Evolutionary conservation across 2,329 filamentous ascomycete species (phyloP).

Genomic region (Cytospora piceae): DNA sequence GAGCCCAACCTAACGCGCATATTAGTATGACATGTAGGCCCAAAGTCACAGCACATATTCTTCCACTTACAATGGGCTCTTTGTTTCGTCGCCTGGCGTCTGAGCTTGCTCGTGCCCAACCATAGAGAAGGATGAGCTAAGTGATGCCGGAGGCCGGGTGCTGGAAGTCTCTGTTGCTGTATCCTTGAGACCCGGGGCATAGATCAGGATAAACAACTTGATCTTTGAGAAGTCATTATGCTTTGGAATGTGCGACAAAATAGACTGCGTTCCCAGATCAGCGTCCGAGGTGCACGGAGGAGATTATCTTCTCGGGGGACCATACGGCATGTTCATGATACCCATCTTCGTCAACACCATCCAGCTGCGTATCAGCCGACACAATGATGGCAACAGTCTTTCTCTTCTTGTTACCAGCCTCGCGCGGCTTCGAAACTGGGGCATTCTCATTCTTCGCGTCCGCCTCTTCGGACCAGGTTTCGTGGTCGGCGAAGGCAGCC

Average conservation of each 20-base stretch:
- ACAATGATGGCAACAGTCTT: slow-evolving; percentile 89
- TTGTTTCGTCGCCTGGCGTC: slow-evolving; percentile 66
- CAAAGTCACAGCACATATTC: not conserved
- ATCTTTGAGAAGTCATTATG: slow-evolving; percentile 73
- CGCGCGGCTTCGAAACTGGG: slow-evolving; percentile 40
- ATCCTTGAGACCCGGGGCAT: slow-evolving; percentile 79
- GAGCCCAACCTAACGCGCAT: slow-evolving; percentile 45
- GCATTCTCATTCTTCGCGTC: slow-evolving; percentile 63
- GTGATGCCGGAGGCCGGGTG: slow-evolving; percentile 65
- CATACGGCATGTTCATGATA: slow-evolving; percentile 82
- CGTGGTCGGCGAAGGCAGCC: slow-evolving; percentile 80
- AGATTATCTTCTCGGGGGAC: slow-evolving; percentile 13
- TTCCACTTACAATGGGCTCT: slow-evolving; percentile 58
- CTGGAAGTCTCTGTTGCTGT: slow-evolving; percentile 56
- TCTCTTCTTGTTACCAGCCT: slow-evolving; percentile 52
- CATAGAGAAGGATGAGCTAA: slow-evolving; percentile 84
- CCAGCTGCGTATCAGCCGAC: slow-evolving; percentile 71
- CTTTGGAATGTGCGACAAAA: slow-evolving; percentile 85
- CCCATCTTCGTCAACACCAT: slow-evolving; percentile 61
- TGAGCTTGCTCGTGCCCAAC: slow-evolving; percentile 75
- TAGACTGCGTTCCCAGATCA: slow-evolving; percentile 59
- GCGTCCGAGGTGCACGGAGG: not conserved
- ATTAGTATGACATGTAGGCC: slow-evolving; percentile 1
- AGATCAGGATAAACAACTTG: slow-evolving; percentile 87
- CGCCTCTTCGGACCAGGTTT: slow-evolving; percentile 90